These are phyloP conservation scores for Meripilus lineatus DNA, from an alignment of 1,284 basidiomycete species.

Conservation along the genomic window DNA sequence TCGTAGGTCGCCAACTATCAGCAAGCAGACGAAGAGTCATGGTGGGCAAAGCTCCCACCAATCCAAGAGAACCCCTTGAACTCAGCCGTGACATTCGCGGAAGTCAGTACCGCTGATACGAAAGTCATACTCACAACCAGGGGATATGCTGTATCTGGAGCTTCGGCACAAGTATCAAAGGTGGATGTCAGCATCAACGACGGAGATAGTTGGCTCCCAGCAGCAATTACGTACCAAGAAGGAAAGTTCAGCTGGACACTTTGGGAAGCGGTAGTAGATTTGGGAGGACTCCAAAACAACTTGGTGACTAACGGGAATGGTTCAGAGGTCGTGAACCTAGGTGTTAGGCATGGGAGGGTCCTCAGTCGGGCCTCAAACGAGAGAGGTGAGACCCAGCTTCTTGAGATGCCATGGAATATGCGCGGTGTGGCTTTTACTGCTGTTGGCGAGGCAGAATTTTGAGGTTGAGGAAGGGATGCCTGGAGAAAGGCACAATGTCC, in stretches of 20 bases:
- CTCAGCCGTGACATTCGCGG: constrained; percentile 45
- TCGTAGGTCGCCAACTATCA: constrained; percentile 26
- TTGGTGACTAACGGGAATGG: constrained; percentile 18
- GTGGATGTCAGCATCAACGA: constrained; percentile 51
- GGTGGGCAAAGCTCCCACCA: constrained; percentile 44
- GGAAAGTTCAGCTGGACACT: constrained; percentile 68
- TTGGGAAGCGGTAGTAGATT: constrained; percentile 46
- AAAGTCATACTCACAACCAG: constrained; percentile 38
- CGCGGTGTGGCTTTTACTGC: constrained; percentile 51
- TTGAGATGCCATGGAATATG: constrained; percentile 51
- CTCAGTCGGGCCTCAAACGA: constrained; percentile 41
- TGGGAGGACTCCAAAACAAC: background rate
- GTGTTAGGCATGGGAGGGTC: constrained; percentile 23
- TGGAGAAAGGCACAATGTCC: too few species aligned
- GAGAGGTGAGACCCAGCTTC: constrained; percentile 39
- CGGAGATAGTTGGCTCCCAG: constrained; percentile 46
- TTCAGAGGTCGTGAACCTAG: too few species aligned
- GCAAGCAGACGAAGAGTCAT: constrained; percentile 29
- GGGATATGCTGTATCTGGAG: constrained; percentile 53
- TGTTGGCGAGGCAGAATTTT: too few species aligned
- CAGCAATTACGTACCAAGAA: constrained; percentile 53
- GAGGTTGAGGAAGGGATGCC: too few species aligned
- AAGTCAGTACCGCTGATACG: constrained; percentile 22
- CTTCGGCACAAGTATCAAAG: constrained; percentile 35
- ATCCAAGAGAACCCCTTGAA: constrained; percentile 58